phyloP scores from a whole-genome alignment of 2,329 filamentous ascomycete species.

The Fusarium sp. region DNA sequence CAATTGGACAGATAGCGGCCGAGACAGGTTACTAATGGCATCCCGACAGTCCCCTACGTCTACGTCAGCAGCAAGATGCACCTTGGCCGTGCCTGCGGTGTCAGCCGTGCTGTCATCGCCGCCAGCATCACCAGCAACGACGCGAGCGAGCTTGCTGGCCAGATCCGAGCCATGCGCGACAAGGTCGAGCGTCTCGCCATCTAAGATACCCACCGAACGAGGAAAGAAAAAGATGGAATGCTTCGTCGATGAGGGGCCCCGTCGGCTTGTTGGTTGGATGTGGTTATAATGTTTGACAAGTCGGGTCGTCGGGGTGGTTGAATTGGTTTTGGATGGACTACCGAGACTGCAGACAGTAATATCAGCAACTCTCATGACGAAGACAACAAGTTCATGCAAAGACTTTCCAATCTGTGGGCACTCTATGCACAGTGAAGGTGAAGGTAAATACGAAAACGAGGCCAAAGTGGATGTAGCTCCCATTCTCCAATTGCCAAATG shows the following conservation, averaged over 20 bases:
- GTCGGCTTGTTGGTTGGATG: constrained; percentile 19
- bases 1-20: neutral
- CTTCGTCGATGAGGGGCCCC: constrained; percentile 23
- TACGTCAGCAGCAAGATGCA: constrained; percentile 84
- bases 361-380: constrained; percentile 39
- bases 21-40: constrained; percentile 24
- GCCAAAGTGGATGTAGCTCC: constrained; percentile 31
- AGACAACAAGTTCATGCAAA: neutral
- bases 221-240: constrained; percentile 33
- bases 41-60: constrained; percentile 64
- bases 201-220: constrained; percentile 62
- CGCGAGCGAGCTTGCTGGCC: constrained; percentile 84
- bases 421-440: neutral
- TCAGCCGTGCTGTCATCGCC: constrained; percentile 87
- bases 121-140: constrained; percentile 93
- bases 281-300: constrained; percentile 26
- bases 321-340: constrained; percentile 34
- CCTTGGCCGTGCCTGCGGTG: constrained; percentile 90
- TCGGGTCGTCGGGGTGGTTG: constrained; percentile 16
- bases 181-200: constrained; percentile 97
- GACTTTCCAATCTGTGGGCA: neutral
- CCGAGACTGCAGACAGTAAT: constrained; percentile 36
- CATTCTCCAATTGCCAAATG: constrained; percentile 12
- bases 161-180: constrained; percentile 91
- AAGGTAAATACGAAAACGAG: constrained; percentile 37